A percentile compares a stretch with the other conserved stretches of the same genome.
phyloP scores from a whole-genome alignment of 225 moss, liverwort and hornwort species.

The Asterella californica region DNA sequence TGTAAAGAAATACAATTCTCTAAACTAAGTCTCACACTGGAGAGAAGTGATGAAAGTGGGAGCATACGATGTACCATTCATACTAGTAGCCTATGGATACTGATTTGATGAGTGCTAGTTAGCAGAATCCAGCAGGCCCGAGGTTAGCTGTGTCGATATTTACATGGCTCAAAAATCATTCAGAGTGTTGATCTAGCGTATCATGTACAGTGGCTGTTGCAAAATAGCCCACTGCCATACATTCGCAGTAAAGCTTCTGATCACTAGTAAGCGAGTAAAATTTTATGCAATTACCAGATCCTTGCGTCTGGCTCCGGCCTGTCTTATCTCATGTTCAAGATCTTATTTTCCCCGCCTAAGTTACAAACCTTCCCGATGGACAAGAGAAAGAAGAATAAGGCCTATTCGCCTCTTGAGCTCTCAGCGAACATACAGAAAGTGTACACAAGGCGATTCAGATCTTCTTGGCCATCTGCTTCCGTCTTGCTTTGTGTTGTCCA shows the following conservation, averaged over 20 bases:
- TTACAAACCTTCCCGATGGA: neutral
- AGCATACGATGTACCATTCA: neutral
- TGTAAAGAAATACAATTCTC: neutral
- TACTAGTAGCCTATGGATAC: neutral
- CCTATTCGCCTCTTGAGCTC: neutral
- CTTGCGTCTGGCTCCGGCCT: neutral
- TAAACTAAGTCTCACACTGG: neutral
- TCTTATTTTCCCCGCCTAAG: neutral
- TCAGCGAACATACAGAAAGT: neutral
- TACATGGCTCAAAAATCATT: slow-evolving; percentile 14
- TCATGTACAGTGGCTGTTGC: neutral
- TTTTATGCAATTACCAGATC: neutral
- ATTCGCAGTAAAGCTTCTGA: neutral
- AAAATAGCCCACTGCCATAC: slow-evolving; percentile 13
- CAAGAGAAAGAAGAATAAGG: neutral
- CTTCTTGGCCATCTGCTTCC: slow-evolving; percentile 42
- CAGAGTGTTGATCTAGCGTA: neutral
- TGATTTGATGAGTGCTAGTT: neutral
- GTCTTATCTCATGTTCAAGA: neutral
- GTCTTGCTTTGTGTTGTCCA: slow-evolving; percentile 38
- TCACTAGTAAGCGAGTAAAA: neutral
- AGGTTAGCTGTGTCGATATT: slow-evolving; percentile 4
- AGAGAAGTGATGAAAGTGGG: neutral
- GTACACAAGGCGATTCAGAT: slow-evolving; percentile 8
- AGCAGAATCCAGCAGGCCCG: neutral